phyloP scores from a whole-genome alignment of 2,329 filamentous ascomycete genomes.

The Fusarium camptoceras region DNA sequence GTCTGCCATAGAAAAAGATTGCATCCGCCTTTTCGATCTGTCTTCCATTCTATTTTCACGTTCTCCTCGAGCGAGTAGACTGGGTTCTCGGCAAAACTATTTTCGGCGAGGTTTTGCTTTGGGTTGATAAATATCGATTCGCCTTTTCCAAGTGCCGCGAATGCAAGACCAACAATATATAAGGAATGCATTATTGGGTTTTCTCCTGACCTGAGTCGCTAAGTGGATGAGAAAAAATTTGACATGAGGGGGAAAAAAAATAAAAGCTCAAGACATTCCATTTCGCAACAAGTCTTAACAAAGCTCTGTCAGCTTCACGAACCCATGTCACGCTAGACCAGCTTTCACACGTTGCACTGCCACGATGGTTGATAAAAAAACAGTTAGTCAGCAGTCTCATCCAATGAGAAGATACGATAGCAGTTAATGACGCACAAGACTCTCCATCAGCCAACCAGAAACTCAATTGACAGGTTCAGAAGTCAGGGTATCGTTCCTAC shows the following conservation, averaged over 20 bases:
- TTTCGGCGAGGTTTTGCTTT: fast-evolving
- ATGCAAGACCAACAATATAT: fast-evolving
- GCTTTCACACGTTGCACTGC: background rate
- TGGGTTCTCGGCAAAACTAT: background rate
- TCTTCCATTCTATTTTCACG: slow-evolving; percentile 1
- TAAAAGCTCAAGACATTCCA: background rate
- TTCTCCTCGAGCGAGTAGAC: background rate
- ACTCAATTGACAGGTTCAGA: fast-evolving
- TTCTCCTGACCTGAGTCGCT: fast-evolving
- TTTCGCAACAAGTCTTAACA: background rate
- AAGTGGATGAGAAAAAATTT: fast-evolving
- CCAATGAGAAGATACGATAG: background rate
- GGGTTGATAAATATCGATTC: background rate
- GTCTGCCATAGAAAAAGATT: slow-evolving; percentile 12
- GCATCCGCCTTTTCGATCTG: background rate
- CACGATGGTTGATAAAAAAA: background rate
- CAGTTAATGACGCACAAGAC: slow-evolving; percentile 16
- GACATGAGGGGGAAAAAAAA: background rate
- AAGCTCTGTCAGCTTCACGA: background rate
- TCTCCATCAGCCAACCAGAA: background rate
- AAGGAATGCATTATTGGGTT: fast-evolving
- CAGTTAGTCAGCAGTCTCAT: background rate
- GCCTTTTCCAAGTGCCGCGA: background rate
- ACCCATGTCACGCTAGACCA: slow-evolving; percentile 13
- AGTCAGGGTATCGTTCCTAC: background rate